Evolutionary conservation across 768 basidiomycete species (phyloP), one percentile per base, ranked within the genome.

Genomic region (Crepidotus variabilis): DNA sequence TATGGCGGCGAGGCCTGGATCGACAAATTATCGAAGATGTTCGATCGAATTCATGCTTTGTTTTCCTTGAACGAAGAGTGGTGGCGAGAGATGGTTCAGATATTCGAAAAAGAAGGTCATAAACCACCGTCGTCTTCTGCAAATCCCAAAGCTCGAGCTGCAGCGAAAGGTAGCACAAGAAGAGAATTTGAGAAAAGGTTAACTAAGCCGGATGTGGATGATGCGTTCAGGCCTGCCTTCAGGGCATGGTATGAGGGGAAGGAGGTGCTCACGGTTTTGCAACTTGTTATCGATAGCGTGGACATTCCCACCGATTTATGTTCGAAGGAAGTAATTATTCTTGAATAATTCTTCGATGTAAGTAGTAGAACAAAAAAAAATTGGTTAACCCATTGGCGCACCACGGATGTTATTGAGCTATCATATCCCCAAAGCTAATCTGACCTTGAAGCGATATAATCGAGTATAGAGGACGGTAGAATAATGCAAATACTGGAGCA

Each of bases 1-100:
- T 67, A 67, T 35, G 66, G 66, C 3, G 63, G 66, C 1, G 60
- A 63, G 18, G 45, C 50, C 18, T 67, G 66, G 66, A 23, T 65
- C 2, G 24, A 50, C 5, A 32, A 33, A 13, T 60, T 67, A 14
- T 57, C 51, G 10, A 50, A 32, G 3, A 57, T 56, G 39, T 67
- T 64, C 62, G 57, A 65, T 51, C 59, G 64, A 18, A 62, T 67
- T 6, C 57, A 64, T 35, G 61, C 59, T 3, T 51, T 67, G 8
- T 56, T 63, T 46, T 56, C 51, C 10, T 46, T 67, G 0, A 61
- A 67, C 16, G 66, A 67, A 33, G 60, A 33, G 13, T 56, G 62
- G 6, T 61, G 65, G 58, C 56, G 24, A 18, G 36, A 54, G 7
- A 51, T 47, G 7, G 56, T 63, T 3, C 50, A 45, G 2, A 32